phyloP scores from a whole-genome alignment of 1,284 basidiomycete genomes.

The Thecaphora frezii region DNA sequence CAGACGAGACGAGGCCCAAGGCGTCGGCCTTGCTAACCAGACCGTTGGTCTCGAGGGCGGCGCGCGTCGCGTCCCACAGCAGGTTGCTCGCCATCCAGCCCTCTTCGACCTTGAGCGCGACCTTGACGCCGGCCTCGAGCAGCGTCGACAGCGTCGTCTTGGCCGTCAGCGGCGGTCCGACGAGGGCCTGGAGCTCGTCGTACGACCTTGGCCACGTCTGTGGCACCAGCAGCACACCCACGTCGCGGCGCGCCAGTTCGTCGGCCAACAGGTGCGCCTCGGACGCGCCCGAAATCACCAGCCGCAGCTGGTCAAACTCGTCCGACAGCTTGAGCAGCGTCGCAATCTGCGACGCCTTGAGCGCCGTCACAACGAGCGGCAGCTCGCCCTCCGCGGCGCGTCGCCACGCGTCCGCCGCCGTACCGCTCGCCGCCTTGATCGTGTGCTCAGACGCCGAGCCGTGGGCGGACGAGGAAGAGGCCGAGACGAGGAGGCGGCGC shows the following conservation, averaged over 20 bases:
- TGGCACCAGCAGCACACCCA: slow-evolving; percentile 73
- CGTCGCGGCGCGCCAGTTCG: slow-evolving; percentile 69
- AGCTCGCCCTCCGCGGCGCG: slow-evolving; percentile 62
- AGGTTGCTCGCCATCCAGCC: slow-evolving; percentile 69
- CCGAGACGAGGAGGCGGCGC: slow-evolving; percentile 66
- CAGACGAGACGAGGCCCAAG: slow-evolving; percentile 67
- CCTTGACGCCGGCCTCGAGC: slow-evolving; percentile 69
- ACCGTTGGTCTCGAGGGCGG: slow-evolving; percentile 35
- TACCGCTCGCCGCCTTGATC: slow-evolving; percentile 61
- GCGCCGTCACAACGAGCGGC: slow-evolving; percentile 71
- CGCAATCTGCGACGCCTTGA: slow-evolving; percentile 74
- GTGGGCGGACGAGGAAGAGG: slow-evolving; percentile 63
- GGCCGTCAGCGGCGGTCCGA: slow-evolving; percentile 73
- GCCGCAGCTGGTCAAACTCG: slow-evolving; percentile 69
- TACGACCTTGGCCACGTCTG: slow-evolving; percentile 70
- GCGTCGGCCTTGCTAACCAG: slow-evolving; percentile 64
- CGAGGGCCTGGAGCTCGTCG: slow-evolving; percentile 70
- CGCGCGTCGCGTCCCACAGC: slow-evolving; percentile 66
- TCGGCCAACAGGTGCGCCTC: slow-evolving; percentile 71
- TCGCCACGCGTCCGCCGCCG: slow-evolving; percentile 56
- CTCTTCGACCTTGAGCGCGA: slow-evolving; percentile 70
- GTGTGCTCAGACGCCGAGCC: slow-evolving; percentile 50
- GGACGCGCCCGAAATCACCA: slow-evolving; percentile 69
- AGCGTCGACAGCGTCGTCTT: slow-evolving; percentile 70
- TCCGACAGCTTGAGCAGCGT: slow-evolving; percentile 72